Evolutionary conservation across 1,284 basidiomycete genomes (phyloP), one percentile per base, ranked within the genome.

Genomic region (Ustilago hordei): DNA sequence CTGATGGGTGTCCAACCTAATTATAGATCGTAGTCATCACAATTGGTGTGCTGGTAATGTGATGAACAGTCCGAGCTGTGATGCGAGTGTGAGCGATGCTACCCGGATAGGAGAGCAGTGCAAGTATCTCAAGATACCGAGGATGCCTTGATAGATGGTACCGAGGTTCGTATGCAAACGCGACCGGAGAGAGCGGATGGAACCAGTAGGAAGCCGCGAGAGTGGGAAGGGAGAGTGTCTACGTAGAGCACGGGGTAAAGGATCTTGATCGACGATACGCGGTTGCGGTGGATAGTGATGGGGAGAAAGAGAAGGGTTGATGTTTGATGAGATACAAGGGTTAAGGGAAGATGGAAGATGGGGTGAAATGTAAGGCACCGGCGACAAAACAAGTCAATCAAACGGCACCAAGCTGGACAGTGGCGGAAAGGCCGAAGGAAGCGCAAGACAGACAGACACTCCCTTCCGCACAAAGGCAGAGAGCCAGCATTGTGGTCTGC

Each of bases 361-460:
- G 48, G 15, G 19, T 45, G 48, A 60, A 52, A 52, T 41, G 47
- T 32, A 38, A 45, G 39, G 39, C 55, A 31, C 15, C 47, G 55
- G 39, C 15, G 39, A 39, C 13, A 2, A 32, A 11, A 45, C 7
- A 19, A 45, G 47, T 5, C 41, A 47, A 34, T 19, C 28, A 28
- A 31, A 11, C 34, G 39, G 31, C 23, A 45, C 39, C 28, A 34
- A 50, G 48, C 15, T 50, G 28, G 28, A 50, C 28, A 35, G 58
- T 45, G 47, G 58, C 35, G 47, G 58, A 34, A 50, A 60, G 23
- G 11, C 45, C 58, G 48, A 52, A 52, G 57, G 17, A 41, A 39
- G 19, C 36, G 55, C 9, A 38, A 36, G 8, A 55, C 12, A 31
- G 11, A 19, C 38, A 55, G 15, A 39, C 38, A 39, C 15, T 17